Evolutionary conservation across 139 green algal genomes (phyloP).

Genomic region (Chlorella ohadii): DNA sequence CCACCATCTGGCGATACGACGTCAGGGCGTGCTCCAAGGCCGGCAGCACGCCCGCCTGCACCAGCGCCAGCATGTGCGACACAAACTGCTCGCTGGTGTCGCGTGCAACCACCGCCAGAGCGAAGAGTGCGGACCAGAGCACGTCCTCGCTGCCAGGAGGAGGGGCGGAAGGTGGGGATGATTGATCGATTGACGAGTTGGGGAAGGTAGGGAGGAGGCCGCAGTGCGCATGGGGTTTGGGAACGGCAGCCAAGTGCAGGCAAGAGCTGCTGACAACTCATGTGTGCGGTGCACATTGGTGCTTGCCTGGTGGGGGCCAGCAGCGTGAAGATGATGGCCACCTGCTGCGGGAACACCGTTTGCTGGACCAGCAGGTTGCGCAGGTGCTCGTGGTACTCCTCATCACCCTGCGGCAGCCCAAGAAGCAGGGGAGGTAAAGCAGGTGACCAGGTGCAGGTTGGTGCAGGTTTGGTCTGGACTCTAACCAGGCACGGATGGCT

Average conservation of each 20-base stretch:
- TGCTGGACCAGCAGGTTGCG: background rate
- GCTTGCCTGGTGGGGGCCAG: background rate
- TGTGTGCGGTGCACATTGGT: too few relatives aligned
- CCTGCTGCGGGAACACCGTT: background rate
- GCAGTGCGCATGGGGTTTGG: too few relatives aligned
- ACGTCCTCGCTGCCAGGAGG: conserved; percentile 17
- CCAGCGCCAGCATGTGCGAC: conserved; percentile 30
- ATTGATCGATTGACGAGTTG: too few relatives aligned
- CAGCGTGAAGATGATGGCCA: background rate
- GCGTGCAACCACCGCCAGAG: conserved; percentile 56
- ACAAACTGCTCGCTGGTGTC: conserved; percentile 43
- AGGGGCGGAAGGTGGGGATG: background rate
- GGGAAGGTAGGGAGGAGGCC: too few relatives aligned
- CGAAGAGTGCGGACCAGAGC: conserved; percentile 24
- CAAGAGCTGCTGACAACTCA: too few relatives aligned
- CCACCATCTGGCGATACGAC: background rate
- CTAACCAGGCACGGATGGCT: too few relatives aligned
- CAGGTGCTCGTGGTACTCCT: conserved; percentile 3
- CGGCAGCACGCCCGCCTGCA: conserved; percentile 42
- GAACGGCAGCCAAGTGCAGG: too few relatives aligned
- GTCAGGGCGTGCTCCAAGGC: conserved; percentile 36
- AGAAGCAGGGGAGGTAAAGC: too few relatives aligned
- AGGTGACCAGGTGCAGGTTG: too few relatives aligned
- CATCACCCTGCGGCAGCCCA: conserved; percentile 2
- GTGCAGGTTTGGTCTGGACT: too few relatives aligned